These are phyloP conservation scores for Globisporangium lucens DNA, from an alignment of 352 stramenopile genomes.

Conservation along the genomic window DNA sequence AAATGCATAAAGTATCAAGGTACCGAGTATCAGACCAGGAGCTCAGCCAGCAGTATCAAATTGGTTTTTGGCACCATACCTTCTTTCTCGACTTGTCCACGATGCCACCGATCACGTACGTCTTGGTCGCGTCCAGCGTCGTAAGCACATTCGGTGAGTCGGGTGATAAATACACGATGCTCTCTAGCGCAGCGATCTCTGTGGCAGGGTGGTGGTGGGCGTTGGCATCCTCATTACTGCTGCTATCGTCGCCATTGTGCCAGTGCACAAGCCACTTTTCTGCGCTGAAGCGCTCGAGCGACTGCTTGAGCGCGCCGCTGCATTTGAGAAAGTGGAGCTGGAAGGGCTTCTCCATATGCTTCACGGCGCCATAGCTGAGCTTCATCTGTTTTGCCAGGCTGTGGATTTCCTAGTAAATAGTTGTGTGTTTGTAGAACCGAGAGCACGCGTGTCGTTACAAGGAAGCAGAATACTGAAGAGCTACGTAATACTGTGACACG, in stretches of 20 bases:
- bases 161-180: constrained; percentile 75
- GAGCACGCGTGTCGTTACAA: too few relatives aligned
- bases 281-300: constrained; percentile 60
- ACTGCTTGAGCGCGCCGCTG: constrained; percentile 39
- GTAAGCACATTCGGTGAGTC: constrained; percentile 65
- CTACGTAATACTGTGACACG: background rate
- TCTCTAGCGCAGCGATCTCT: constrained; percentile 30
- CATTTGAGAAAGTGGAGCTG: constrained; percentile 61
- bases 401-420: constrained; percentile 37
- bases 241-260: constrained; percentile 20
- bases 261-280: constrained; percentile 62
- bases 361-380: constrained; percentile 63
- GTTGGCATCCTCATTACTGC: background rate
- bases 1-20: background rate
- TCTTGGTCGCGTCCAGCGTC: constrained; percentile 57
- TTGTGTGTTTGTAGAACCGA: background rate
- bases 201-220: constrained; percentile 20
- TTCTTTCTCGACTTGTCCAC: constrained; percentile 80
- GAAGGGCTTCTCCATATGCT: constrained; percentile 64
- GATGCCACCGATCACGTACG: constrained; percentile 81
- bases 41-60: background rate
- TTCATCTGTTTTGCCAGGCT: constrained; percentile 79
- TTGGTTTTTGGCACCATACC: constrained; percentile 16
- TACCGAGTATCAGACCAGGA: background rate
- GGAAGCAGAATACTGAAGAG: background rate